phyloP scores from a whole-genome alignment of 176 grass and related monocot genomes.

The Paspalum notatum region DNA sequence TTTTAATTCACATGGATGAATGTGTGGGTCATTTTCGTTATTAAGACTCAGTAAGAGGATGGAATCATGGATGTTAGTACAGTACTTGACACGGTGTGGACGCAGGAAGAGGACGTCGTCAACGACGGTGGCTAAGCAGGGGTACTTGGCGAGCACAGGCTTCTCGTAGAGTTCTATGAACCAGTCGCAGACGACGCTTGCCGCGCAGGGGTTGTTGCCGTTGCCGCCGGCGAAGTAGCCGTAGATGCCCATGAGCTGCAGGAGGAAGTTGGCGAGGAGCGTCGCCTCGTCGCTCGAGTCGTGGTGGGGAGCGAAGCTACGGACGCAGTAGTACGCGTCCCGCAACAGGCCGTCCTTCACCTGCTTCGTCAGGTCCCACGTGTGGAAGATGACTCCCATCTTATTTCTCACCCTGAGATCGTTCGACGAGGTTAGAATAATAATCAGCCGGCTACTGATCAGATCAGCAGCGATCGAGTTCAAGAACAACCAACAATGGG shows the following conservation, averaged over 20 bases:
- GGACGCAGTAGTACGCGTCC: not conserved
- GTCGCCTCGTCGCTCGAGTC: not conserved
- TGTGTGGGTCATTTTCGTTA: not conserved
- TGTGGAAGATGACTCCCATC: not conserved
- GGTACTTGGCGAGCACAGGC: not conserved
- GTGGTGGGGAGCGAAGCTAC: not conserved
- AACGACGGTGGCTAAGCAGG: conserved; percentile 4
- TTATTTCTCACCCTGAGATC: not conserved
- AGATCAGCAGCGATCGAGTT: not conserved
- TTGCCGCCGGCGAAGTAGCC: not conserved
- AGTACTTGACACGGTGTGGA: not conserved
- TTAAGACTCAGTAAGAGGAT: too few relatives aligned
- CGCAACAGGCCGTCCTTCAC: not conserved
- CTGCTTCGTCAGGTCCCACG: not conserved
- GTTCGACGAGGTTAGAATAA: too few relatives aligned
- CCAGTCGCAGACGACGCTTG: not conserved
- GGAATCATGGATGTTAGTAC: too few relatives aligned
- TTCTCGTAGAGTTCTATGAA: not conserved
- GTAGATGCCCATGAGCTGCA: not conserved
- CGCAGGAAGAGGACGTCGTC: not conserved
- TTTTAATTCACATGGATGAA: not conserved
- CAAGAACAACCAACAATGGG: too few relatives aligned
- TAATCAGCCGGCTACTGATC: not conserved
- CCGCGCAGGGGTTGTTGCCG: not conserved
- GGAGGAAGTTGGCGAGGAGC: not conserved